Base-by-base conservation (phyloP, 192 early-diverging fungal species). In the Dissophora globulifera region DNA sequence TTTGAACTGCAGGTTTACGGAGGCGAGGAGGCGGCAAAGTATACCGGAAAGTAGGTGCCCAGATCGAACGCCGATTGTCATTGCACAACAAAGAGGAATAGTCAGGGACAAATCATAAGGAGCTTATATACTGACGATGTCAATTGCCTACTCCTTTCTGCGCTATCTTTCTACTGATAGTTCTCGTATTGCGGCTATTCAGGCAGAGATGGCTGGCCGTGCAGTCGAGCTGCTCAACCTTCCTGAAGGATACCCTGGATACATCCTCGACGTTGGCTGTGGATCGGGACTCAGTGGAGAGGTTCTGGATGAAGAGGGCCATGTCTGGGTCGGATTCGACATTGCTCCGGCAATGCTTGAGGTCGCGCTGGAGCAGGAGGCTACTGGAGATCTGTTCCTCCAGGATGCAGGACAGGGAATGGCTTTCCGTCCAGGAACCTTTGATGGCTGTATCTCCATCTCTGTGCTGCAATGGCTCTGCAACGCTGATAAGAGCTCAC, bases 391-490 rank as follows among this genome's bases (percentile, higher is more conserved):
- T 81, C 81, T 99, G 62, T 93, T 98, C 48, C 79, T 97, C 30
- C 94, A 97, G 62, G 97, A 99, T 78, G 94, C 95, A 71, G 96
- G 97, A 8, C 94, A 97, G 56, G 97, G 96, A 13, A 78, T 99
- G 75, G 91, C 87, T 11, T 99, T 93, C 79, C 86, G 96, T 6
- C 95, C 96, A 3, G 97, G 97, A 53, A 92, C 93, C 31, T 99
- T 99, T 84, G 97, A 99, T 63, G 97, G 95, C 25, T 67, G 55
- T 30, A 65, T 49, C 50, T 93, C 91, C 69, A 89, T 99, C 40
- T 99, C 97, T 0, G 96, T 96, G 5, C 70, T 99, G 29, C 97
- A 99, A 80, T 99, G 96, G 97, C 89, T 99, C 26, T 99, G 96
- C 72, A 99, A 99, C 75, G 96, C 97, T 8, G 97, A 99, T 84